These are phyloP conservation scores for Magnusiomyces suaveolens DNA, from an alignment of 1,139 yeast species.

Conservation along the genomic window DNA sequence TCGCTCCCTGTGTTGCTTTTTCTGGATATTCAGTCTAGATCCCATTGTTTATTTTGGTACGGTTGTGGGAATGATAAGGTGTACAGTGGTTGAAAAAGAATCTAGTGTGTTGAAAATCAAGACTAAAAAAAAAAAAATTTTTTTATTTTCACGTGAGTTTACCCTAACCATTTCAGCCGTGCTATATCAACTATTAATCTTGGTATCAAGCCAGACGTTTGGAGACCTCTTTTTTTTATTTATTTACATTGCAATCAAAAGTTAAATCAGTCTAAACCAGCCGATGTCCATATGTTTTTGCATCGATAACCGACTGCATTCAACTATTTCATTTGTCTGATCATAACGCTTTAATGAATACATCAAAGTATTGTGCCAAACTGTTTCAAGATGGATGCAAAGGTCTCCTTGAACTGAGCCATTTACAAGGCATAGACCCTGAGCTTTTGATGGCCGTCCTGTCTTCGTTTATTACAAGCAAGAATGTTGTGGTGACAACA, in stretches of 20 bases:
- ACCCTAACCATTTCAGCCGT: too few relatives aligned
- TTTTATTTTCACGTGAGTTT: too few relatives aligned
- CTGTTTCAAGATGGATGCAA: background rate
- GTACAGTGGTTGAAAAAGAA: background rate
- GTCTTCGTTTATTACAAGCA: constrained; percentile 1
- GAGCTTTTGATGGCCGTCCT: background rate
- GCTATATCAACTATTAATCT: too few relatives aligned
- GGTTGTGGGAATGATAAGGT: background rate
- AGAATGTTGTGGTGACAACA: constrained; percentile 3
- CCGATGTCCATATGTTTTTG: too few relatives aligned
- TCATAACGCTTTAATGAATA: background rate
- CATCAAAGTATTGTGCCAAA: background rate
- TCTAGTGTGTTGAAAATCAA: background rate
- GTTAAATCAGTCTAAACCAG: too few relatives aligned
- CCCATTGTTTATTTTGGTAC: constrained; percentile 41
- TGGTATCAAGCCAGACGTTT: too few relatives aligned
- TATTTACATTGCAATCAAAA: too few relatives aligned
- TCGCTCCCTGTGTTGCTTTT: constrained; percentile 91
- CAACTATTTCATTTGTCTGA: background rate
- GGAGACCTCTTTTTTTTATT: too few relatives aligned
- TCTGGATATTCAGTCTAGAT: constrained; percentile 81
- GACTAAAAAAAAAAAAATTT: background rate
- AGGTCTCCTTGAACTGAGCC: background rate
- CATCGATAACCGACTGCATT: too few relatives aligned
- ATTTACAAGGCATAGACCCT: background rate